Conservation (phyloP, 257 asterid species). For the Solanum virginianum region DNA sequence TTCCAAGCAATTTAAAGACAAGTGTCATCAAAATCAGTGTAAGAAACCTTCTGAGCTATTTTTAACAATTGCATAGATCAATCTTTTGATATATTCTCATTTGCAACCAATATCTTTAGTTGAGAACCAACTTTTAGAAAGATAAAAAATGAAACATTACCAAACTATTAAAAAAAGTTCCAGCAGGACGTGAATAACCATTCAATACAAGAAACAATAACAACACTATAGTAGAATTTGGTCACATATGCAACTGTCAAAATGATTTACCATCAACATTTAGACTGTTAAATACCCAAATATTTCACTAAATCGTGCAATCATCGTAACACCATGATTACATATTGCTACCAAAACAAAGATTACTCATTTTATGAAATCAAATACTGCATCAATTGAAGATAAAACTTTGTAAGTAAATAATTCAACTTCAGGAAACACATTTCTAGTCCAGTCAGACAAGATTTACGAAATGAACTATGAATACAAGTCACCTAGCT, state of each 20-base stretch:
- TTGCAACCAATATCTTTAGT: conserved; percentile 69
- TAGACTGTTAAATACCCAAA: background rate
- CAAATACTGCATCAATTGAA: background rate
- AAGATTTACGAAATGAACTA: background rate
- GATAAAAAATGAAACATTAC: conserved; percentile 32
- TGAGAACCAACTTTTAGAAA: conserved; percentile 52
- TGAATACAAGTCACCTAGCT: background rate
- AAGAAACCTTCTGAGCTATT: conserved; percentile 24
- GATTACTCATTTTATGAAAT: background rate
- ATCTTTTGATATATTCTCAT: conserved; percentile 40
- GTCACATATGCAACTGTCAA: background rate
- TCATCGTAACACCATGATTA: background rate
- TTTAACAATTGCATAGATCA: conserved; percentile 30
- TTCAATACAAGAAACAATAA: background rate
- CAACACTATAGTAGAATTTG: background rate
- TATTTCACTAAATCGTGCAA: background rate
- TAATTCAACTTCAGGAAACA: background rate
- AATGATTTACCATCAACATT: background rate
- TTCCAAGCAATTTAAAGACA: conserved; percentile 3
- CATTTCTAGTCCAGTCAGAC: background rate
- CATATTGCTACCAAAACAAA: background rate
- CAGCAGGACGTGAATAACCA: background rate
- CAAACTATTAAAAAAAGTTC: background rate
- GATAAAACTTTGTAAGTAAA: background rate
- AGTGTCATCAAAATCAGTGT: conserved; percentile 2